Evolutionary conservation across 306 rosid genomes (phyloP).

Genomic region (Cucumis melo): DNA sequence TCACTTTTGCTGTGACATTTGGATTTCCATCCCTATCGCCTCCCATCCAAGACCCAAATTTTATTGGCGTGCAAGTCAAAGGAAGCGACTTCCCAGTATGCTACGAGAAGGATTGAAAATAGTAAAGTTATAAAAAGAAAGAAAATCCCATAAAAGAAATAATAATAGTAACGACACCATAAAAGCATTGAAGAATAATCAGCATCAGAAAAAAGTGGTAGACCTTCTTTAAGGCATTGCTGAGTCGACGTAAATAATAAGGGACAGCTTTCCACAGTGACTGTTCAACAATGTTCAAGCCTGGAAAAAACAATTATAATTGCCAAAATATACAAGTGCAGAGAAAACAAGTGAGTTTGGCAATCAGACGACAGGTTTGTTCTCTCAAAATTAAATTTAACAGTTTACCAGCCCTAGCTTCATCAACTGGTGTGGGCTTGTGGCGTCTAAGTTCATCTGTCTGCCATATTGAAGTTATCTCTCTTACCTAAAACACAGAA

Average conservation of each 20-base stretch:
- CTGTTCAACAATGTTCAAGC: constrained; percentile 91
- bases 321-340: neutral
- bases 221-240: constrained; percentile 92
- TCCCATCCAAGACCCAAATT: constrained; percentile 97
- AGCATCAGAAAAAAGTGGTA: constrained; percentile 14
- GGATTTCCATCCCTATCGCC: constrained; percentile 99
- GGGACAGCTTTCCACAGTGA: constrained; percentile 98
- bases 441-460: constrained; percentile 94
- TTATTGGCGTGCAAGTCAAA: constrained; percentile 79
- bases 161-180: neutral
- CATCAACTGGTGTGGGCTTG: constrained; percentile 89
- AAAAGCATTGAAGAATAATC: constrained; percentile 5
- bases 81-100: constrained; percentile 93
- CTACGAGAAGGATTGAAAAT: constrained; percentile 24
- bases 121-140: neutral
- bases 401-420: constrained; percentile 78
- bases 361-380: neutral
- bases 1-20: constrained; percentile 80
- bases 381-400: constrained; percentile 7
- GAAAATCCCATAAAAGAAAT: neutral
- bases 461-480: constrained; percentile 95
- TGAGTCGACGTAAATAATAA: constrained; percentile 83
- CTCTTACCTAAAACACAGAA: constrained; percentile 58
- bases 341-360: constrained; percentile 1
- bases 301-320: constrained; percentile 19